Evolutionary conservation across 495 filamentous ascomycete species (phyloP).

Genomic region (Tricharina praecox): DNA sequence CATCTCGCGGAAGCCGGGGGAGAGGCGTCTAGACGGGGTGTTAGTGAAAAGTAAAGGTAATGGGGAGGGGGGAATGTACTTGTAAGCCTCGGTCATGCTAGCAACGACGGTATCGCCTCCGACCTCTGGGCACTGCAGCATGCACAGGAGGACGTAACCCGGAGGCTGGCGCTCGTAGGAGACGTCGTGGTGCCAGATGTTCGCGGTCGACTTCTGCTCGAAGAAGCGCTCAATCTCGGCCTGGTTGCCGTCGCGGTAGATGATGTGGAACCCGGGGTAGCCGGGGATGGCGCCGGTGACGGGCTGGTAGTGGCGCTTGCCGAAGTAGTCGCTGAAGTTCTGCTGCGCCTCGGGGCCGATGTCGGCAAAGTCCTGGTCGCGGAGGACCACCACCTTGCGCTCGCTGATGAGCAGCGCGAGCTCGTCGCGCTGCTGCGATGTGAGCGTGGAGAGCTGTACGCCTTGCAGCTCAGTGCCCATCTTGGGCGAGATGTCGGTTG

Average conservation of each 20-base stretch:
- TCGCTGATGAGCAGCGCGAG: constrained; percentile 63
- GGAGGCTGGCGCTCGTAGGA: constrained; percentile 73
- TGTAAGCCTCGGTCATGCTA: constrained; percentile 59
- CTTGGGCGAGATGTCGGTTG: constrained; percentile 37
- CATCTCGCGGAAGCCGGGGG: constrained; percentile 49
- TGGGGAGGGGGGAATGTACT: constrained; percentile 11
- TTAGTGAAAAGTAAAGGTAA: too few relatives aligned
- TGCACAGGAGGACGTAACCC: constrained; percentile 66
- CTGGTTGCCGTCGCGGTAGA: constrained; percentile 41
- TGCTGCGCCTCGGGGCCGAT: constrained; percentile 53
- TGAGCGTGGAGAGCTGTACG: constrained; percentile 55
- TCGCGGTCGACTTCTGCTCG: constrained; percentile 38
- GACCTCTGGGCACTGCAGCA: constrained; percentile 48
- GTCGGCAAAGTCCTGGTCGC: constrained; percentile 60
- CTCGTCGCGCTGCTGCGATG: constrained; percentile 54
- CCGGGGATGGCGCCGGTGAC: constrained; percentile 37
- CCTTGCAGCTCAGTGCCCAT: constrained; percentile 65
- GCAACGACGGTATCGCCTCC: constrained; percentile 69
- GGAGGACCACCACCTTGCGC: constrained; percentile 66
- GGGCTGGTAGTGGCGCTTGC: constrained; percentile 47
- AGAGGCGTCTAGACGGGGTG: constrained; percentile 33
- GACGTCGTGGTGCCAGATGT: constrained; percentile 52
- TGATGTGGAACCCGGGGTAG: constrained; percentile 43
- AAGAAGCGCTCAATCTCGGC: constrained; percentile 40
- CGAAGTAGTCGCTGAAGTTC: constrained; percentile 62